Evolutionary conservation across 169 alveolate species (phyloP).

Genomic region (Haemoproteus tartakovskyi): DNA sequence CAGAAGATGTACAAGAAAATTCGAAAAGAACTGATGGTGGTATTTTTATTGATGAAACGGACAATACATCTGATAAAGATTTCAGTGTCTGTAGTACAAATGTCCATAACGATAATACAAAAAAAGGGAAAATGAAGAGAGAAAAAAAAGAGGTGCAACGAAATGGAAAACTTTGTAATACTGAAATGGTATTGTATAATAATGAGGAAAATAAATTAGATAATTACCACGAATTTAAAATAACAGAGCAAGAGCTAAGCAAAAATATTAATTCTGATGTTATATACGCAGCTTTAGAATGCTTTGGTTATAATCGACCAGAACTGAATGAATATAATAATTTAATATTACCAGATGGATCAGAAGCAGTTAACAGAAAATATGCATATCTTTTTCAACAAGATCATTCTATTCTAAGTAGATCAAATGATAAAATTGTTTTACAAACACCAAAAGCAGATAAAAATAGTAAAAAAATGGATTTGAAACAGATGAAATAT

Average conservation of each 20-base stretch:
- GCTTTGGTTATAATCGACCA: slow-evolving; percentile 51
- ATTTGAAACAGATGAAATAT: too few relatives aligned
- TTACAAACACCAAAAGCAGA: slow-evolving; percentile 33
- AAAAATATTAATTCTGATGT: slow-evolving; percentile 9
- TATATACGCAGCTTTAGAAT: slow-evolving; percentile 40
- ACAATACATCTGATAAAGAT: neutral
- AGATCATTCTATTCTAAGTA: slow-evolving; percentile 61
- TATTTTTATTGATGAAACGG: neutral
- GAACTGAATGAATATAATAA: slow-evolving; percentile 76
- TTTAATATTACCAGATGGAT: slow-evolving; percentile 83
- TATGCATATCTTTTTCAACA: slow-evolving; percentile 83
- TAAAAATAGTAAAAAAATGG: slow-evolving; percentile 9
- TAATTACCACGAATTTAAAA: slow-evolving; percentile 30
- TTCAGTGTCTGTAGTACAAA: neutral
- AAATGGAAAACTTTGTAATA: too few relatives aligned
- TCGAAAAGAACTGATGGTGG: neutral
- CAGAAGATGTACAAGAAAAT: neutral
- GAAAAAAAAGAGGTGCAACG: too few relatives aligned
- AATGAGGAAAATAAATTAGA: slow-evolving; percentile 1
- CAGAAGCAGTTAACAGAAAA: slow-evolving; percentile 83
- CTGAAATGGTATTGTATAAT: too few relatives aligned
- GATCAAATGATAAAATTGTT: slow-evolving; percentile 32
- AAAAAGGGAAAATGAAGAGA: too few relatives aligned
- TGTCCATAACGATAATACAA: neutral
- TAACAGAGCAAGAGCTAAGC: slow-evolving; percentile 51